Evolutionary conservation across 805 yeast genomes (phyloP).

Genomic region (Candida sphagnicola): DNA sequence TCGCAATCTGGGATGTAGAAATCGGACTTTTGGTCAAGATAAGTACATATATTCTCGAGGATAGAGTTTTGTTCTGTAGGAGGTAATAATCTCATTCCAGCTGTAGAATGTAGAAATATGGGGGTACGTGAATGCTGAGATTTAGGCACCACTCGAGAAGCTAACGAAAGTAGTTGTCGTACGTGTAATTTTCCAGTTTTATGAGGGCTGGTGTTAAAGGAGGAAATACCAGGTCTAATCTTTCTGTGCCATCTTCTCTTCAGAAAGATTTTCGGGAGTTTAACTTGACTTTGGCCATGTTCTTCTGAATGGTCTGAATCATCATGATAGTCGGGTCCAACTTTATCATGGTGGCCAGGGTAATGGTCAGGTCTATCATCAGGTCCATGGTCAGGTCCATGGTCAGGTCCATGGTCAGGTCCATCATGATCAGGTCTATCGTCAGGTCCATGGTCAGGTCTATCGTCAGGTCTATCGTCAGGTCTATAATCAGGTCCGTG

Average conservation of each 20-base stretch:
- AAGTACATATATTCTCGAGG: conserved; percentile 46
- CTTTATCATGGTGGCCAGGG: not conserved
- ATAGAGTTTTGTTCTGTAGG: conserved; percentile 49
- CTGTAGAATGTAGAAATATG: conserved; percentile 65
- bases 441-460: no score
- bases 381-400: not conserved
- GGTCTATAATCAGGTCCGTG: no score
- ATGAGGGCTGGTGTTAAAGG: conserved; percentile 44
- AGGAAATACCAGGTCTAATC: conserved; percentile 55
- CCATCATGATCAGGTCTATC: no score
- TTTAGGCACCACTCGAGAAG: conserved; percentile 51
- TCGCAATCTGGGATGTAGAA: conserved; percentile 60
- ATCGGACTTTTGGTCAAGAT: conserved; percentile 42
- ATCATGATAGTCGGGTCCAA: no score
- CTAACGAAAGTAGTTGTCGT: conserved; percentile 43
- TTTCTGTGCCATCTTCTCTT: conserved; percentile 47
- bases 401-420: not conserved
- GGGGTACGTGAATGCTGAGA: conserved; percentile 64
- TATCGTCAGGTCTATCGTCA: no score
- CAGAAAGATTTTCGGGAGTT: conserved; percentile 28
- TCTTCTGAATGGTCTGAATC: no score
- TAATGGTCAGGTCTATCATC: not conserved
- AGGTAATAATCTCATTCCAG: conserved; percentile 58
- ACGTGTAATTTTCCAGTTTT: conserved; percentile 52
- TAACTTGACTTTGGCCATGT: no score